A percentile compares a stretch with the other conserved stretches of the same genome.
phyloP scores from a whole-genome alignment of 192 early-diverging fungal species.

The Coemansia sp. region DNA sequence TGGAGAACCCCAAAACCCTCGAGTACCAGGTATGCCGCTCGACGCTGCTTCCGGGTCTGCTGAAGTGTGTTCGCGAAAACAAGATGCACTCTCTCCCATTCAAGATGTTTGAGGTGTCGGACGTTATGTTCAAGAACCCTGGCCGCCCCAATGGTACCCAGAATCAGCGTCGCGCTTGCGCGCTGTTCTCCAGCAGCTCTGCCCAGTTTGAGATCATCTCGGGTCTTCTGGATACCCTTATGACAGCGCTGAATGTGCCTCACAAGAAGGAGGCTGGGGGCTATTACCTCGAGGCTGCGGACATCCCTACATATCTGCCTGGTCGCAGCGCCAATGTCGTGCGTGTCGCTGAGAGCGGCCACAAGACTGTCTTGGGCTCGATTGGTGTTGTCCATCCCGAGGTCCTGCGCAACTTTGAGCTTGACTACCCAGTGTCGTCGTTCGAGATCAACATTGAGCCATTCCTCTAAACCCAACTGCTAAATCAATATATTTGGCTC shows the following conservation, averaged over 20 bases:
- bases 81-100: slow-evolving; percentile 87
- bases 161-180: slow-evolving; percentile 87
- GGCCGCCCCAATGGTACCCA: slow-evolving; percentile 71
- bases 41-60: slow-evolving; percentile 84
- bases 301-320: slow-evolving; percentile 79
- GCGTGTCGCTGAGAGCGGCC: slow-evolving; percentile 43
- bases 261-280: slow-evolving; percentile 6
- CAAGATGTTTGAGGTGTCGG: slow-evolving; percentile 95
- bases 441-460: slow-evolving; percentile 95
- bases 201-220: slow-evolving; percentile 78
- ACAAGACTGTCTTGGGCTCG: slow-evolving; percentile 64
- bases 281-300: slow-evolving; percentile 44
- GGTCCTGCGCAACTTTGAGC: slow-evolving; percentile 80
- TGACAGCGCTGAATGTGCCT: slow-evolving; percentile 68
- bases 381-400: slow-evolving; percentile 94
- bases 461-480: slow-evolving; percentile 66
- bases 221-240: slow-evolving; percentile 86
- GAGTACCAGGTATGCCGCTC: slow-evolving; percentile 94
- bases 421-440: slow-evolving; percentile 80
- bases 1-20: slow-evolving; percentile 87
- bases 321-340: slow-evolving; percentile 89
- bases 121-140: slow-evolving; percentile 89
- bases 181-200: slow-evolving; percentile 76
- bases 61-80: slow-evolving; percentile 89
- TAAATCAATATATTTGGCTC: no score